Conservation (phyloP, 768 basidiomycete species). For the Mycena haematopus region DNA sequence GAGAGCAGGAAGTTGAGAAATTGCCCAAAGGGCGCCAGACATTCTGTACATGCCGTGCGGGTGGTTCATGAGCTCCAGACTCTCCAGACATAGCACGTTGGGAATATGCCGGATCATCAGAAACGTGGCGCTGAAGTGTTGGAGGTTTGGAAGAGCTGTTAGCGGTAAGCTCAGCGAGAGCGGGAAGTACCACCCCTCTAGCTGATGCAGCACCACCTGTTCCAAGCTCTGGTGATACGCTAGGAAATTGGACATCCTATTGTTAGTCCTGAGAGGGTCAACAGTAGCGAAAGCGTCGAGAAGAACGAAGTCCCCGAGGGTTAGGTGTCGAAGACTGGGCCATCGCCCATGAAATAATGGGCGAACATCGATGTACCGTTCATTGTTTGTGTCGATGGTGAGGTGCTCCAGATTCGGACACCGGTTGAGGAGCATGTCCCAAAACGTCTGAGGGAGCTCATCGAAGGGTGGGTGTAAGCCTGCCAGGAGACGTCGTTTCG, state of each 20-base stretch:
- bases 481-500: not conserved
- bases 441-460: slow-evolving; percentile 29
- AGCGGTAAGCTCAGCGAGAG: slow-evolving; percentile 25
- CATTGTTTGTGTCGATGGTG: slow-evolving; percentile 29
- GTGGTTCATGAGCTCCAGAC: slow-evolving; percentile 28
- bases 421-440: slow-evolving; percentile 27
- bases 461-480: slow-evolving; percentile 31
- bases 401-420: slow-evolving; percentile 27
- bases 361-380: slow-evolving; percentile 30
- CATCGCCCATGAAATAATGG: slow-evolving; percentile 27
- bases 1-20: slow-evolving; percentile 27
- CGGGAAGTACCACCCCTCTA: slow-evolving; percentile 31
- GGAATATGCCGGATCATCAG: slow-evolving; percentile 25
- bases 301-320: slow-evolving; percentile 29
- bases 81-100: slow-evolving; percentile 25
- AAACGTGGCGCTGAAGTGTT: slow-evolving; percentile 25
- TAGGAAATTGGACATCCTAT: slow-evolving; percentile 27
- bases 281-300: slow-evolving; percentile 30
- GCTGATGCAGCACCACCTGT: slow-evolving; percentile 22
- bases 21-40: slow-evolving; percentile 28
- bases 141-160: slow-evolving; percentile 24
- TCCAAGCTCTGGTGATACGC: slow-evolving; percentile 19
- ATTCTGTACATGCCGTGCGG: slow-evolving; percentile 28
- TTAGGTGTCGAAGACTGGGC: slow-evolving; percentile 24
- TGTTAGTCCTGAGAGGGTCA: slow-evolving; percentile 23